Base-by-base conservation (phyloP, 371 early-diverging fungal species). In the Mucor saturninus region DNA sequence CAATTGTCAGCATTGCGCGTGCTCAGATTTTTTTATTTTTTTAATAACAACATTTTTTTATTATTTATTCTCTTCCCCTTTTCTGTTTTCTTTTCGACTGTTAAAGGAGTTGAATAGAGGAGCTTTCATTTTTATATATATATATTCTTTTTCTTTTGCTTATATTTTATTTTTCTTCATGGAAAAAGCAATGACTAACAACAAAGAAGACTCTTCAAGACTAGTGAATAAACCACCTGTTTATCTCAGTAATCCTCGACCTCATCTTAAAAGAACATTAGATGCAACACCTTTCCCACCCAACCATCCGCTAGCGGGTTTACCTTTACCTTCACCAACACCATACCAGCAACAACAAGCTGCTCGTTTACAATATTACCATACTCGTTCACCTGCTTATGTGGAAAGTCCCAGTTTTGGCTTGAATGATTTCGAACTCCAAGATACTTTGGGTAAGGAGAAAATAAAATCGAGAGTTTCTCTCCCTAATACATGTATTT, bases 401-500 rank as follows among this genome's bases (percentile, higher is more conserved):
- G 77, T 78, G 13, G 62, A 63, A 39, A 73, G 68, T 13, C 81
- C 81, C 5, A 66, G 71, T 15, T 81, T 81, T 65, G 72, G 69
- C 2, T 59, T 81, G 26, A 66, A 70, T 29, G 79, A 81, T 62
- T 74, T 81, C 65, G 77, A 81, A 50, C 32, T 81, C 31, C 66
- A 75, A 55, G 81, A 81, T 56, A 81, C 79, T 8, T 54, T 81
- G 26, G 76, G 76, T 72, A 71, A 56, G 28, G 40, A 28, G 7
- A 39, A 39, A 29, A 30, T 15, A 5, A 50, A 50, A 49, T 38
- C 29, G 50, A 10, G 31, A 40, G 35, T 4, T 35, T 35, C 35
- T 6, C 35, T 35, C 35, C 35, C 8, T 35, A 15, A 45, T n/a
- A 45, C 2, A 15, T n/a, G 5, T 21, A 4, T 9, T 54, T 14